These are phyloP conservation scores for Dimargaris xerosporica DNA, from an alignment of 192 early-diverging fungal genomes.

Conservation along the genomic window DNA sequence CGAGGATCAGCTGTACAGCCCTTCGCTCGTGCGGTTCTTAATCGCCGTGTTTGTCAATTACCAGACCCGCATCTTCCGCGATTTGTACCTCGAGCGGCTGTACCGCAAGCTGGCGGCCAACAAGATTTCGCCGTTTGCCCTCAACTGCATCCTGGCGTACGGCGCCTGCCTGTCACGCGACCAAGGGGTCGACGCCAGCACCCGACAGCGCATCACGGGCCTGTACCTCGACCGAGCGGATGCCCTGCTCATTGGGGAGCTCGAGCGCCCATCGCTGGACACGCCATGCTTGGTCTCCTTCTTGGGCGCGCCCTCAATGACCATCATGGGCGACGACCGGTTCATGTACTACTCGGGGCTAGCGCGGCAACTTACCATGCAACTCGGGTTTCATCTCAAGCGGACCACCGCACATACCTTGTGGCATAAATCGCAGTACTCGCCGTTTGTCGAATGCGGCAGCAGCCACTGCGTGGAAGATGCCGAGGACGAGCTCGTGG, in stretches of 20 bases:
- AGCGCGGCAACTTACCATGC: not conserved
- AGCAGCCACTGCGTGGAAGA: not conserved
- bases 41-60: not conserved
- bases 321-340: not conserved
- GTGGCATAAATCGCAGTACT: too few species aligned
- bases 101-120: not conserved
- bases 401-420: too few species aligned
- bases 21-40: not conserved
- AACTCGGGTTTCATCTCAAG: not conserved
- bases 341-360: not conserved
- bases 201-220: not conserved
- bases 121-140: not conserved
- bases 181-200: not conserved
- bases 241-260: not conserved
- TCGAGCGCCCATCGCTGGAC: not conserved
- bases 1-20: slow-evolving; percentile 1
- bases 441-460: too few species aligned
- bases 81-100: not conserved
- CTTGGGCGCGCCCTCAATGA: not conserved
- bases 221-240: slow-evolving; percentile 9
- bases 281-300: not conserved
- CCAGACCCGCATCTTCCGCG: not conserved
- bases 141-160: slow-evolving; percentile 8
- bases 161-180: not conserved
- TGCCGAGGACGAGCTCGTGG: not conserved